A percentile compares a stretch with the other conserved stretches of the same genome.
Conservation (phyloP, 2,329 filamentous ascomycete species). For the Colletotrichum lentis region DNA sequence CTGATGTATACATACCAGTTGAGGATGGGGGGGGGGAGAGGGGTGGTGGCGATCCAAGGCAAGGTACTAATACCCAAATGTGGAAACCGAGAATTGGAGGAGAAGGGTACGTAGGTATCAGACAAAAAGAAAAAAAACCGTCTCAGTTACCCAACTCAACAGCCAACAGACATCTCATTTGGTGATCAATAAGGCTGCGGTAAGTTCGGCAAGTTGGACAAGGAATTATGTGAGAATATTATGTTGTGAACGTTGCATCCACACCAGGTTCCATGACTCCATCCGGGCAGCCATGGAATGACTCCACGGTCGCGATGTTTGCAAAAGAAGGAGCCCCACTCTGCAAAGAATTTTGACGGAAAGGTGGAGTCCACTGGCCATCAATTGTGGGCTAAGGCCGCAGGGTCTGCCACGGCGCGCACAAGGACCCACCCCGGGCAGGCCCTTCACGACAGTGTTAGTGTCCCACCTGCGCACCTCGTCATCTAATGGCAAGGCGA, state of each 20-base stretch:
- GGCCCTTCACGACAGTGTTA: background rate
- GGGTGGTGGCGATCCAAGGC: constrained; percentile 23
- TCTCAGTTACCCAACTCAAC: constrained; percentile 8
- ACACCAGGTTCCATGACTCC: constrained; percentile 21
- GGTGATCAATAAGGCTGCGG: background rate
- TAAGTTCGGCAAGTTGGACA: background rate
- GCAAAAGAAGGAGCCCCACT: constrained; percentile 21
- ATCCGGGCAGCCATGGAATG: constrained; percentile 20
- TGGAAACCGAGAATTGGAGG: constrained; percentile 24
- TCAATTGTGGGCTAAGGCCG: background rate
- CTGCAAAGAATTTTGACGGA: constrained; percentile 38
- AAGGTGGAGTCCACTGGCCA: constrained; percentile 23
- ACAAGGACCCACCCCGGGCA: background rate
- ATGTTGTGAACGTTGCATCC: constrained; percentile 5
- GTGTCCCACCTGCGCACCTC: constrained; percentile 1
- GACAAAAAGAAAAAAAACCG: background rate
- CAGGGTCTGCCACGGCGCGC: constrained; percentile 24
- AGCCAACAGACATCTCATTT: too few relatives aligned
- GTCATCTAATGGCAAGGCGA: constrained; percentile 8
- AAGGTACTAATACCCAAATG: constrained; percentile 7
- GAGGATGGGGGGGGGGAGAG: too few relatives aligned
- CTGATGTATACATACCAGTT: constrained; percentile 19
- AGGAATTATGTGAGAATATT: background rate
- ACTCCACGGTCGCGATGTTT: constrained; percentile 32
- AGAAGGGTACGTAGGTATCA: constrained; percentile 27